Conservation (phyloP, 352 stramenopile genomes). For the Phytopythium mirpurense region DNA sequence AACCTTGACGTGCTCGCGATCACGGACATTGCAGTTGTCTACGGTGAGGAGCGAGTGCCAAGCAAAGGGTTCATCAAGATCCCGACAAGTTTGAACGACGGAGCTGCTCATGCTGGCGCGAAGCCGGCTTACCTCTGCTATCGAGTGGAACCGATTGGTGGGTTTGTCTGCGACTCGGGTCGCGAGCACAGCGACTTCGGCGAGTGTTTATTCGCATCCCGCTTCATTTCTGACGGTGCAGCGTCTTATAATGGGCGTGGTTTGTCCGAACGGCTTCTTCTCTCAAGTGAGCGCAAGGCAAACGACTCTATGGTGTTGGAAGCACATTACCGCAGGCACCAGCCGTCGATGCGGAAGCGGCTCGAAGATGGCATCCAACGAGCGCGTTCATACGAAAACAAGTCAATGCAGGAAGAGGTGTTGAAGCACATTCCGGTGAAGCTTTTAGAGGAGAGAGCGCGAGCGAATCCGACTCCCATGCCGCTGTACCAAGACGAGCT, state of each 20-base stretch:
- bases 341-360: constrained; percentile 39
- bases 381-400: constrained; percentile 59
- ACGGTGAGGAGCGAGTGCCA: constrained; percentile 23
- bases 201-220: constrained; percentile 60
- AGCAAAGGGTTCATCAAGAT: constrained; percentile 33
- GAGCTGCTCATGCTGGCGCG: constrained; percentile 8
- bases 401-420: constrained; percentile 59
- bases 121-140: constrained; percentile 56
- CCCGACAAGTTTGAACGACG: constrained; percentile 47
- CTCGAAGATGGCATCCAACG: constrained; percentile 45
- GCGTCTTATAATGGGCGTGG: constrained; percentile 3
- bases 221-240: constrained; percentile 18
- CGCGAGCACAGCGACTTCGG: constrained; percentile 50
- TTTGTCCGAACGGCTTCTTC: constrained; percentile 4
- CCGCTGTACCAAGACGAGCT: constrained; percentile 61
- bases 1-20: constrained; percentile 37
- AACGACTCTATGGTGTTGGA: constrained; percentile 31
- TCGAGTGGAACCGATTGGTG: constrained; percentile 37
- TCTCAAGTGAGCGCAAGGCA: constrained; percentile 8
- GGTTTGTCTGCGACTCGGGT: constrained; percentile 47
- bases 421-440: constrained; percentile 62
- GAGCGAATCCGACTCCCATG: constrained; percentile 41
- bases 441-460: constrained; percentile 57
- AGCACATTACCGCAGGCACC: constrained; percentile 36
- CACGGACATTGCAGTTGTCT: constrained; percentile 46